phyloP scores from a whole-genome alignment of 2,329 filamentous ascomycete species.

The Ophiosphaerella narmari region DNA sequence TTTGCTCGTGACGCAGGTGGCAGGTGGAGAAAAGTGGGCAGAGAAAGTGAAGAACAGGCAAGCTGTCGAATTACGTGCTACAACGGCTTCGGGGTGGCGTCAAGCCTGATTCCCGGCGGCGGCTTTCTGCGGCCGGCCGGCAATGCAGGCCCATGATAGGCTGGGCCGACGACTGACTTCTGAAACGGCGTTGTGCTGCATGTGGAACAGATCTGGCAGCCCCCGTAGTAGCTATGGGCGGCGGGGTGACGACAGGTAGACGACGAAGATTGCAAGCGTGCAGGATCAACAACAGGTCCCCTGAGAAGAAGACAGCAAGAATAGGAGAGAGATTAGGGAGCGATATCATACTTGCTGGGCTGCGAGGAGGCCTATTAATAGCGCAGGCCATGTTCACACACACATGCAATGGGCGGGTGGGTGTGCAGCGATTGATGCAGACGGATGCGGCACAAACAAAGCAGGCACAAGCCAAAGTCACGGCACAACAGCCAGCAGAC shows the following conservation, averaged over 20 bases:
- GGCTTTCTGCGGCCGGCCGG: background rate
- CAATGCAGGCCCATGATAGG: background rate
- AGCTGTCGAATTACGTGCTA: conserved; percentile 4
- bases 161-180: background rate
- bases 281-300: background rate
- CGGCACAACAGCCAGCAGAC: too few relatives aligned
- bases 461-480: too few relatives aligned
- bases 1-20: background rate
- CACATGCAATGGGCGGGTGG: too few relatives aligned
- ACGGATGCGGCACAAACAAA: too few relatives aligned
- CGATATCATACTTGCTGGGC: background rate
- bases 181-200: conserved; percentile 3
- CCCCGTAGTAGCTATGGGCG: conserved; percentile 18
- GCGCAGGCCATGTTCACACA: too few relatives aligned
- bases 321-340: conserved; percentile 1
- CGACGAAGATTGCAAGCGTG: conserved; percentile 11
- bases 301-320: background rate
- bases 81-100: conserved; percentile 7
- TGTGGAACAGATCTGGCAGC: conserved; percentile 9
- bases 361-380: conserved; percentile 1
- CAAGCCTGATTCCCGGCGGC: background rate
- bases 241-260: conserved; percentile 6
- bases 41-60: background rate
- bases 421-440: too few relatives aligned
- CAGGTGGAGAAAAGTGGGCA: background rate